Evolutionary conservation across 139 green algal genomes (phyloP), one percentile per base, ranked within the genome.

Genomic region (Raphidocelis subcapitata): DNA sequence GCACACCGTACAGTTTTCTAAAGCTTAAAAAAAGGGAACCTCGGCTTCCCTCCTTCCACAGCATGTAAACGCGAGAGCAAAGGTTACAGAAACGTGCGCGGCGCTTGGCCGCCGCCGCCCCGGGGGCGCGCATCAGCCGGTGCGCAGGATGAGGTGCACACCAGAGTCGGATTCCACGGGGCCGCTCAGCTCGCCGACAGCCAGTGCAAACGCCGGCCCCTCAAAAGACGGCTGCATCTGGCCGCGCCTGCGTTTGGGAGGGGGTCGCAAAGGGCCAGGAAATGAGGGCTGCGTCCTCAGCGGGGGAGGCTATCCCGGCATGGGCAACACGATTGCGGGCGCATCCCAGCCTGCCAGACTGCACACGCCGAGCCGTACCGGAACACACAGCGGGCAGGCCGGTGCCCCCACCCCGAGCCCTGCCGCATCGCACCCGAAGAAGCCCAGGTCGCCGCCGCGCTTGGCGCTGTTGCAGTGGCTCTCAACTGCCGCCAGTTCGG

Each of bases 191-290:
- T 97, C 79, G 0, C 81, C 81, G 1, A 96, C 87, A 26, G 81
- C 36, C 61, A 90, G 76, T 2, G 81, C 82, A 69, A 81, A 91
- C 1, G 84, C 84, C 3, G 88, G 87, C 8, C 91, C 77, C 65
- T 97, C 93, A 85, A 97, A 97, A 0, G 86, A 32, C 60, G 86
- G 82, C 83, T 95, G 89, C 93, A 97, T 97, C 67, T 94, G 80
- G 1, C 91, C 91, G 2, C 74, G 86, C 20, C 86, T 91, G 73
- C 63, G 36, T 60, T 32, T 5, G 35, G 47, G 5, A 1, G 29
- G 61, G 31, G 44, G 66, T 52, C 52, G 66, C 24, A 33, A 26
- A 32, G 32, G 36, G 64, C 26, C 56, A 21, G 10, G 3, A 3
- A 26, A 63, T 24, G 10, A 2, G 18, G 20, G 5, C 1, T 16